Evolutionary conservation across 2,329 filamentous ascomycete genomes (phyloP).

Genomic region (Tolypocladium amazonense): DNA sequence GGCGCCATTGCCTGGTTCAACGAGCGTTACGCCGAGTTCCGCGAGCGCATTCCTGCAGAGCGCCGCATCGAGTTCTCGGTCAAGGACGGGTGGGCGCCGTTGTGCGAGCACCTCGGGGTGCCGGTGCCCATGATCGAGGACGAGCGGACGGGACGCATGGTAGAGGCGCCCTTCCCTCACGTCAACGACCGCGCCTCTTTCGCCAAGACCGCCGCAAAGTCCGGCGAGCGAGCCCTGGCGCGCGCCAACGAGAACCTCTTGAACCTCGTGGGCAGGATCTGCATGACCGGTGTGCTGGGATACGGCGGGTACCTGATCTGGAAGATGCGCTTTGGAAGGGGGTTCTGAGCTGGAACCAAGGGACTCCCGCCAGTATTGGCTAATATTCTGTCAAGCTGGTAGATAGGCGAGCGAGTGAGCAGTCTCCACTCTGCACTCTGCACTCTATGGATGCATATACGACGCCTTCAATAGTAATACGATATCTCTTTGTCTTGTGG

Average conservation of each 20-base stretch:
- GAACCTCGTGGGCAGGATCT: conserved; percentile 11
- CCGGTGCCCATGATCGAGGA: conserved; percentile 22
- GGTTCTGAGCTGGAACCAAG: neutral
- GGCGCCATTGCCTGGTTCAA: conserved; percentile 26
- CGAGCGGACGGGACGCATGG: conserved; percentile 17
- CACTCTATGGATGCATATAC: neutral
- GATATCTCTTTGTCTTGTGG: neutral
- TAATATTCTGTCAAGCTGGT: neutral
- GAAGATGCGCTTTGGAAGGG: conserved; percentile 15
- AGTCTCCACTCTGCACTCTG: neutral
- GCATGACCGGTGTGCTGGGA: conserved; percentile 12
- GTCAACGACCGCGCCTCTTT: conserved; percentile 20
- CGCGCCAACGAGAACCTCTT: conserved; percentile 16
- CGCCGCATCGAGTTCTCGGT: conserved; percentile 27
- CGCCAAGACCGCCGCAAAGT: conserved; percentile 2
- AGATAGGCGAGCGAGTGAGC: neutral
- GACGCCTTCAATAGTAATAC: neutral
- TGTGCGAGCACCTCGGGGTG: conserved; percentile 28
- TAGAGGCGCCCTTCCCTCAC: conserved; percentile 20
- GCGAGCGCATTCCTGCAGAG: conserved; percentile 19
- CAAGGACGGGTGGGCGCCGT: conserved; percentile 28
- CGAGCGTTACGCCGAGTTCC: conserved; percentile 24
- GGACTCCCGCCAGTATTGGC: too few relatives aligned
- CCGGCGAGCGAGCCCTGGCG: conserved; percentile 4
- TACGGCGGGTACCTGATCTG: conserved; percentile 18